Evolutionary conservation across 306 rosid species (phyloP), one percentile per base, ranked within the genome.

Genomic region (Astragalus glycyphyllos): DNA sequence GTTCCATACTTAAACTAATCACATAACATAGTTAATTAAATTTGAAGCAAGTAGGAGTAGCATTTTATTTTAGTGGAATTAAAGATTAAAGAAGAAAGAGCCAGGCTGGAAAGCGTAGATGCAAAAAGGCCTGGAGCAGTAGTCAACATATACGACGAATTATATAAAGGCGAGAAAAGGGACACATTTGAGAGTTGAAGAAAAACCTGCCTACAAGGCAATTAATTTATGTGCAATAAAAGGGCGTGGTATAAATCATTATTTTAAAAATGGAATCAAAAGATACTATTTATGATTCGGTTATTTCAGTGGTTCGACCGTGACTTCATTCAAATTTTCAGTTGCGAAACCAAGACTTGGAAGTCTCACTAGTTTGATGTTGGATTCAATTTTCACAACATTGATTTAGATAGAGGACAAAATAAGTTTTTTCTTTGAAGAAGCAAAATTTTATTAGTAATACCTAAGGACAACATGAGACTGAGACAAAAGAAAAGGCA

Each of bases 121-220:
- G 63, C 12, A 58, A 37, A 68, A 58, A 31, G 32, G 20, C 57
- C 1, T 3, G n/a, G n/a, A 40, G 8, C 7, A 35, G 45, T 7
- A 68, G 48, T 72, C 55, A 32, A 65, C 61, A 65, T 1, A 50
- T 51, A 59, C 58, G 75, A 72, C 82, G 65, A 73, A 66, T 31
- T 3, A 58, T 7, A 66, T 72, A 67, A 49, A 67, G 42, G 46
- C 49, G 9, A 20, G 11, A 7, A 14, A 53, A 65, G 70, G 73
- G 82, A 71, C 76, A 50, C 29, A 13, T 5, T 66, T 59, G 40
- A 26, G 4, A 26, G 31, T 26, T 26, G 31, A 26, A 26, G 31
- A 65, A 73, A 70, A 76, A 68, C 76, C 79, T 32, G 26, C 53
- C 9, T 60, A 42, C 67, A 58, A 48, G 76, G 62, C 55, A 65